Percentiles rank a stretch among this genome's conserved stretches.
phyloP scores from a whole-genome alignment of 2,329 filamentous ascomycete species.

The Ophiostoma ips region DNA sequence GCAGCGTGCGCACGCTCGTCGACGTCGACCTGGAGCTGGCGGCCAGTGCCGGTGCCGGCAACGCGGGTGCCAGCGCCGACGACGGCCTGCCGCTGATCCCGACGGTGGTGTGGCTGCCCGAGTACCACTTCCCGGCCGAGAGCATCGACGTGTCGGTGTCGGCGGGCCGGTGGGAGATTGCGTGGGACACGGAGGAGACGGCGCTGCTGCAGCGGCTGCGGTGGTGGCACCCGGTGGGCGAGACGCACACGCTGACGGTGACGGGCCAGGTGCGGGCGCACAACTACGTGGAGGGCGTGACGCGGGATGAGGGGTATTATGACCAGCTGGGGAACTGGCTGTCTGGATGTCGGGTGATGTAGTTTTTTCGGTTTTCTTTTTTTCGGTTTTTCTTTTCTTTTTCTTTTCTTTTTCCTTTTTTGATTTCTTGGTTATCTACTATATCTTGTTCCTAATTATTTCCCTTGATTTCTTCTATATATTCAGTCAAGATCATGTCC shows the following conservation, averaged over 20 bases:
- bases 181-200: slow-evolving; percentile 54
- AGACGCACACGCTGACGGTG: slow-evolving; percentile 62
- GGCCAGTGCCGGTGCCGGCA: background rate
- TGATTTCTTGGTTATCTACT: background rate
- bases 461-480: background rate
- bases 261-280: slow-evolving; percentile 57
- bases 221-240: slow-evolving; percentile 90
- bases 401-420: background rate
- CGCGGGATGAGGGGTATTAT: slow-evolving; percentile 54
- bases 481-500: background rate
- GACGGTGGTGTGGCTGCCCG: slow-evolving; percentile 75
- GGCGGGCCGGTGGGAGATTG: slow-evolving; percentile 83
- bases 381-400: background rate
- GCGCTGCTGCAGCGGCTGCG: slow-evolving; percentile 60
- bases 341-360: slow-evolving; percentile 30
- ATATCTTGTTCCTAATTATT: background rate
- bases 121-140: slow-evolving; percentile 78
- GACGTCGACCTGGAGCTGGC: slow-evolving; percentile 1
- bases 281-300: slow-evolving; percentile 42
- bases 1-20: background rate
- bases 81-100: slow-evolving; percentile 27
- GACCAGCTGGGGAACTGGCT: slow-evolving; percentile 47
- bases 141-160: slow-evolving; percentile 59
- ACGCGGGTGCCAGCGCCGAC: background rate
- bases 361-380: background rate